Base-by-base conservation (phyloP, 2,329 filamentous ascomycete genomes). In the Canariomyces notabilis region DNA sequence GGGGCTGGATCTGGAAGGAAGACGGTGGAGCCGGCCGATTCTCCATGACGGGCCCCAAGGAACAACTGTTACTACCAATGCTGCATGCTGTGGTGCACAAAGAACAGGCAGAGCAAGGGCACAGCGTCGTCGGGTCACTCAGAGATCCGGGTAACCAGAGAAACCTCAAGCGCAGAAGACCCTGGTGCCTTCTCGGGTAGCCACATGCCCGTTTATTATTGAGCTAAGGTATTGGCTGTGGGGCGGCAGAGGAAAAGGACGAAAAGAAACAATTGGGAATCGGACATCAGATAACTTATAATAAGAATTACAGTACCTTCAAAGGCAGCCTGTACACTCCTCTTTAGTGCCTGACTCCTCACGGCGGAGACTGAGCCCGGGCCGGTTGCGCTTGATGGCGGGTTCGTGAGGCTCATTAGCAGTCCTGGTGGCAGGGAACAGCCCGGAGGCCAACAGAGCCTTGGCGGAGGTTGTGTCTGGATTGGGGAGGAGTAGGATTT, bases 321-420 rank as follows among this genome's bases (percentile, higher is more conserved):
- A 68, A 82, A 81, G 31, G 75, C 73, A 51, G 77, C 71, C 63
- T 81, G 77, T 45, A 79, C 75, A 55, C 72, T 79, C 59, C 78
- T 71, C 67, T 82, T 82, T 44, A 80, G 64, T 21, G 66, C 67
- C 57, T 74, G 72, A 49, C 63, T 67, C 50, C 69, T 67, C 42
- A 65, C 64, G 38, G 66, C 62, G 49, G 70, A 70, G 36, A 58
- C 68, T 46, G 74, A 76, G 33, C 67, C 68, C 43, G 74, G 70
- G 40, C 70, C 73, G 57, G 72, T 73, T 29, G 72, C 66, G 53
- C 62, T 72, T 54, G 75, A 73, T 36, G 74, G 64, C 49, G 74
- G 74, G 62, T 78, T 78, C 44, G 72, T 77, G 65, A 73, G 65
- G 67, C 69, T 76, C 75, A 78, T 79, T 31, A 50, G 50, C n/a